Conservation (phyloP, 768 basidiomycete genomes). For the Mycena vitilis region DNA sequence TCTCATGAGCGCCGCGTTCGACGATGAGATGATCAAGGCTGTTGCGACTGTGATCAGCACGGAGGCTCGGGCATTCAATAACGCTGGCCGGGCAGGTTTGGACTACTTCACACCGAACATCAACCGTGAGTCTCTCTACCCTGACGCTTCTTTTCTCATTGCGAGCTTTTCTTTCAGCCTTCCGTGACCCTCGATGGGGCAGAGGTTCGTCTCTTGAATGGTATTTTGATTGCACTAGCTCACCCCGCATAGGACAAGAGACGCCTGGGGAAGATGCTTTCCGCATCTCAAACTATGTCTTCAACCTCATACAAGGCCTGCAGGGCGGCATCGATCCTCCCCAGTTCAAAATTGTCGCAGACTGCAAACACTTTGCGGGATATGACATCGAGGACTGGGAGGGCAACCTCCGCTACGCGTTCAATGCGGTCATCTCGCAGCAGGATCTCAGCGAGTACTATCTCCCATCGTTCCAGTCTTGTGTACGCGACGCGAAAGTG, state of each 20-base stretch:
- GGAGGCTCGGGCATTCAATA: constrained; percentile 70
- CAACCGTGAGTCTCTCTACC: constrained; percentile 41
- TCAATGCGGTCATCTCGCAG: constrained; percentile 63
- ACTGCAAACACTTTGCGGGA: constrained; percentile 72
- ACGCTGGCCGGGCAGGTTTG: constrained; percentile 58
- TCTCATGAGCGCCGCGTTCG: constrained; percentile 64
- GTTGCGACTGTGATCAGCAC: constrained; percentile 65
- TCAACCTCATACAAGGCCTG: constrained; percentile 63
- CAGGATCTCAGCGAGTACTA: constrained; percentile 71
- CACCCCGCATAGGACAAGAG: constrained; percentile 49
- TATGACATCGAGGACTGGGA: constrained; percentile 71
- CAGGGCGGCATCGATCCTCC: constrained; percentile 70
- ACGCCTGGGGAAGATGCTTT: constrained; percentile 72
- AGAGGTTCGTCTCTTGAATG: constrained; percentile 45
- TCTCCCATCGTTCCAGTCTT: constrained; percentile 65
- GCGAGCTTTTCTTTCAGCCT: constrained; percentile 48
- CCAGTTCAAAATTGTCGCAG: constrained; percentile 63
- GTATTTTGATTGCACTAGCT: too few species aligned
- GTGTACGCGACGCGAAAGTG: constrained; percentile 71
- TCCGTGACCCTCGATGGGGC: constrained; percentile 74
- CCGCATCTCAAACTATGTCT: constrained; percentile 64
- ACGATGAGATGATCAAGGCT: constrained; percentile 61
- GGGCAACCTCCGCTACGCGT: constrained; percentile 59
- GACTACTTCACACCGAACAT: constrained; percentile 71
- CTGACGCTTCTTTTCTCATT: neutral